Base-by-base conservation (phyloP, 2,329 filamentous ascomycete species). In the Metarhizium brunneum region DNA sequence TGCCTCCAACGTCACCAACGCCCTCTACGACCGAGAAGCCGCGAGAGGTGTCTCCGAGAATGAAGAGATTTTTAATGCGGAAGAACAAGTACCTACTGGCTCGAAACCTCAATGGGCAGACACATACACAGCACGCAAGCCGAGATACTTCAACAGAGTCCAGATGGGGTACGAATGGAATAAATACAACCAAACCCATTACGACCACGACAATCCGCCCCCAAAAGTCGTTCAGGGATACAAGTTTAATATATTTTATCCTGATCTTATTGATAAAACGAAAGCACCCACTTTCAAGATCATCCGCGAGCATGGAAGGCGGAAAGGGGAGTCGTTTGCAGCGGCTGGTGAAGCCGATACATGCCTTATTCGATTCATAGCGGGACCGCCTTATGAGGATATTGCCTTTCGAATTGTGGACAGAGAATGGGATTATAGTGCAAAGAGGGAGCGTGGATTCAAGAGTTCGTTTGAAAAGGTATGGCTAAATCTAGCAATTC, bases 101-200 rank as follows among this genome's bases (percentile, higher is more conserved):
- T 75, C 80, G 3, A 84, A 84, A 61, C 86, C 90, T 4, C 82
- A 85, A 60, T 96, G 91, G 91, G 85, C 87, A 6, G 84, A 85
- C 67, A 91, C 92, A 71, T 88, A 95, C 70, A 83, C 87, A 43
- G 91, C 92, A 7, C 83, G 94, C 60, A 99, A 97, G 72, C 94
- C 94, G 13, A 84, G 88, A 58, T 97, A 96, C 73, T 99, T 99
- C 80, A 97, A 97, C 68, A 87, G 94, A 45, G 92, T 97, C 50
- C 92, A 96, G 71, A 96, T 96, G 89, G 94, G 94, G 54, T 99
- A 97, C 71, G 94, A 99, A 71, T 99, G 94, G 94, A 99, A 99
- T 78, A 99, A 99, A 73, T 99, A 99, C 80, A 99, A 99, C 67
- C 94, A 99, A 73, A 99, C 94, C 13, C 94, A 99, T 73, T 99